A percentile compares a stretch with the other conserved stretches of the same genome.
These are phyloP conservation scores for Botryotinia narcissicola DNA, from an alignment of 2,329 filamentous ascomycete species.

Conservation along the genomic window DNA sequence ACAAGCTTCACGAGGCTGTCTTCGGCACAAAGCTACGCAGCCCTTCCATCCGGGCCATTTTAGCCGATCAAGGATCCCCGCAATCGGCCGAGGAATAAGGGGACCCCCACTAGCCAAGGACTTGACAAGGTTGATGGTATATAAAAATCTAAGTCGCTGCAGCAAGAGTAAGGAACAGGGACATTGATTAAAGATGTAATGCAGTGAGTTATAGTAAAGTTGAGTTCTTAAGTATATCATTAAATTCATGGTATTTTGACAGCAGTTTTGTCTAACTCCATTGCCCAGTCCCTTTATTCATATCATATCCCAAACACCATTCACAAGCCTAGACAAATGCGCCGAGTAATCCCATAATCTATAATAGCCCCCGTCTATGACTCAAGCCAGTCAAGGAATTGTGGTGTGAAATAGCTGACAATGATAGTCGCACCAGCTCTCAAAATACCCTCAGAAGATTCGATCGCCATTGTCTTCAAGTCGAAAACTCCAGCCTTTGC, in stretches of 20 bases:
- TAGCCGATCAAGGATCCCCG: constrained; percentile 10
- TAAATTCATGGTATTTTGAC: constrained; percentile 13
- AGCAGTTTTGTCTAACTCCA: constrained; percentile 20
- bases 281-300: constrained; percentile 12
- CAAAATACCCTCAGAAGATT: constrained; percentile 89
- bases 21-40: constrained; percentile 6
- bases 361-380: constrained; percentile 40
- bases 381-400: constrained; percentile 66
- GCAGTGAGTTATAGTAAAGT: neutral
- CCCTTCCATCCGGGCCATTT: neutral
- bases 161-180: neutral
- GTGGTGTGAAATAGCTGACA: constrained; percentile 90
- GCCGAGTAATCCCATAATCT: neutral
- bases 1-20: constrained; percentile 10
- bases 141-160: neutral
- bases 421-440: constrained; percentile 91
- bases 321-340: neutral
- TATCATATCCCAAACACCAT: constrained; percentile 16
- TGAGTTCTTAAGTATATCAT: neutral
- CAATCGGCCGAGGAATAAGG: constrained; percentile 4
- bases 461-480: constrained; percentile 89
- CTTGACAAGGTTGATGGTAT: neutral
- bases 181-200: neutral
- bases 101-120: constrained; percentile 8
- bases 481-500: constrained; percentile 97